Base-by-base conservation (phyloP, 495 filamentous ascomycete species). In the Thermothielavioides terrestris region DNA sequence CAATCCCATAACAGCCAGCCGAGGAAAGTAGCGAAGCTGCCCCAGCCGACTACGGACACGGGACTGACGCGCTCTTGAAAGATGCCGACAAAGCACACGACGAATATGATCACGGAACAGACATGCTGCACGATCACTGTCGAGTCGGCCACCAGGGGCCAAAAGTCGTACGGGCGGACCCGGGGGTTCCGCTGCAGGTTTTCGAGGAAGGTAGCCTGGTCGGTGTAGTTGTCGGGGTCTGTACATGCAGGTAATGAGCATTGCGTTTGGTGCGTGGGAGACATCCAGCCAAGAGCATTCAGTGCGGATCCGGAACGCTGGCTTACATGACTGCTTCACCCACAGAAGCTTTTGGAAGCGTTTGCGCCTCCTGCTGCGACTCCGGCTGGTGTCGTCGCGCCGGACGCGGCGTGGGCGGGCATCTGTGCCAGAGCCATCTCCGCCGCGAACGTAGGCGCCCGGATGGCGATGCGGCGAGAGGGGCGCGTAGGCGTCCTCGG, bases 141-240 rank as follows among this genome's bases (percentile, higher is more conserved):
- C 11, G 87, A 90, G 61, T 96, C 92, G 50, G 89, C 85, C 31
- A 97, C 87, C 5, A 98, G 76, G 2, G 89, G 88, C 89, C 94
- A 98, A 71, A 98, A 98, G 62, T 97, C 89, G 62, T 98, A 98
- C 0, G 92, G 90, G 36, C 89, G 84, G 34, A 97, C 81, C 15
- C 89, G 83, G 11, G 91, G 92, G 64, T 98, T 98, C 20, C 91
- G 84, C 64, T 98, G 94, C 9, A 98, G 79, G 54, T 95, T 88
- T 59, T 94, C 90, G 49, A 98, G 84, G 58, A 98, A 98, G 20
- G 89, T 95, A 38, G 85, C 83, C 63, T 89, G 87, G 64, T 98
- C 92, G 41, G 94, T 97, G 68, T 96, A 97, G 64, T 98, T 98
- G 68, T 98, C 92, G 17, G 94, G 91, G 65, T 95, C 88, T 95